Evolutionary conservation across 345 rosid species (phyloP), one percentile per base, ranked within the genome.

Genomic region (Melastoma malabathricum): DNA sequence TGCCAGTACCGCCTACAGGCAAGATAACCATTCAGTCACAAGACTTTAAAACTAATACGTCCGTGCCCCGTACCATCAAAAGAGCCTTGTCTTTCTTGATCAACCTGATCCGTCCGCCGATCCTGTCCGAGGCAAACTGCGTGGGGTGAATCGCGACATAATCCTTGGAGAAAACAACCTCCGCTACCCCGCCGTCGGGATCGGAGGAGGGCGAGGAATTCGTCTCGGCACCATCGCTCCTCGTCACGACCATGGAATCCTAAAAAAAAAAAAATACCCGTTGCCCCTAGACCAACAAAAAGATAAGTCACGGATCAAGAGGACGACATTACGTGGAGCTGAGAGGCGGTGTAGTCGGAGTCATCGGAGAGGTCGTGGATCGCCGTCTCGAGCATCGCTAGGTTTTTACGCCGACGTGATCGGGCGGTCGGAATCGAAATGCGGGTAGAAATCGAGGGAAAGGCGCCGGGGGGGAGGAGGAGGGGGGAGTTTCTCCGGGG

Each of bases 271-370:
- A 52, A 27, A n/a, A n/a, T n/a, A n/a, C n/a, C n/a, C n/a, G n/a
- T n/a, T n/a, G 31, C n/a, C 52, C 15, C 63, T 27, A 25, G 49
- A 51, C 27, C 3, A 56, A 55, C 10, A 57, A 39, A 27, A 46
- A 55, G 44, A 12, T 5, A 13, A 22, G 48, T 16, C 3, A 34
- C 15, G 38, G 39, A 54, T 20, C 31, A 13, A 29, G 31, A 17
- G 5, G 20, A 62, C 25, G 52, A 18, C 34, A 69, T 61, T 69
- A 85, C 97, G 61, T 88, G 89, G 18, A 69, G 86, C 50, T 74
- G 69, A 25, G 99, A 88, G 9, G 92, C 97, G 2, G 95, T 95
- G 75, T 84, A 92, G 66, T 92, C 97, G 47, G 97, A 86, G 69
- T 92, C 99, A 73, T 92, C 99, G 4, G 97, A 84, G 54, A 92